Base-by-base conservation (phyloP, 306 rosid species). In the Gillenia trifoliata region DNA sequence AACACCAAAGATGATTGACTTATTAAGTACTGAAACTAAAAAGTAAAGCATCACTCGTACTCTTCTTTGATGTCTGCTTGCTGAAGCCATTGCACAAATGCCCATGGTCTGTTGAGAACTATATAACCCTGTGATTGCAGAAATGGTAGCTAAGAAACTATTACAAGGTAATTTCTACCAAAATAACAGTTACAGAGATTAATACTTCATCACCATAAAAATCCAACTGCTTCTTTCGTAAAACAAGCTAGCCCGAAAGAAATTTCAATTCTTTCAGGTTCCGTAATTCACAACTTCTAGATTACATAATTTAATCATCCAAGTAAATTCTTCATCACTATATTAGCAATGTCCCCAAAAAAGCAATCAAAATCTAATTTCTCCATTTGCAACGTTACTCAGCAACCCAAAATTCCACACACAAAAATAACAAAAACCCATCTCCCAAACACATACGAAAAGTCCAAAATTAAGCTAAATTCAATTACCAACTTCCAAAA, bases 71-170 rank as follows among this genome's bases (percentile, higher is more conserved):
- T 95, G 82, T 95, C 86, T 38, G 98, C 97, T 75, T 89, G 77
- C 79, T 76, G 82, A 83, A 95, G 99, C 99, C 99, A 95, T 68
- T 95, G 99, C 57, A 95, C 99, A 90, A 95, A 95, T 41, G 99
- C 99, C 99, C 99, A 92, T 28, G 99, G 99, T 79, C 99, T 89
- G 79, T 95, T 95, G 81, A 95, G 97, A 72, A 95, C 99, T 78
- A 95, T 92, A 85, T 95, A 95, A 49, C 99, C 99, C 99, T 95
- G 97, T 40, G 8, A 81, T 38, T 64, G 43, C 64, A 31, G 41
- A 62, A 52, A 71, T 52, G 43, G n/a, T 26, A 43, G 40, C 11
- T 56, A 38, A 31, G 82, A 33, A 13, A 17, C 71, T 7, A 68
- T 28, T 25, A 73, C 45, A 67, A 76, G 30, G 61, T n/a, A 40